phyloP scores from a whole-genome alignment of 2,329 filamentous ascomycete species.

The Epichloe gansuensis region DNA sequence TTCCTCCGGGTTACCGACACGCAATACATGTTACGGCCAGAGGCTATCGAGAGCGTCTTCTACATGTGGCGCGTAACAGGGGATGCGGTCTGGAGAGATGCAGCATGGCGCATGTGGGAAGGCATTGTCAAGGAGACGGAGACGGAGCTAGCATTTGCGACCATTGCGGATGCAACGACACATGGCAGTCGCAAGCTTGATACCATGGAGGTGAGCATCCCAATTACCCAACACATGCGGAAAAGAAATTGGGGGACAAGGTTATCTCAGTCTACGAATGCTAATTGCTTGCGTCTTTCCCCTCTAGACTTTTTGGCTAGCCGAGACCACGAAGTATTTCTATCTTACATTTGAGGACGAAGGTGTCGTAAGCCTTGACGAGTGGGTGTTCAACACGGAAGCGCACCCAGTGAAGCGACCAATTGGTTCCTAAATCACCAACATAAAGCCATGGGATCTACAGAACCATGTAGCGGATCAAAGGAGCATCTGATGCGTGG shows the following conservation, averaged over 20 bases:
- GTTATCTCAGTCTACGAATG: neutral
- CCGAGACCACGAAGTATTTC: constrained; percentile 69
- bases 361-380: constrained; percentile 50
- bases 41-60: constrained; percentile 40
- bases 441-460: too few species aligned
- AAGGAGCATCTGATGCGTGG: too few species aligned
- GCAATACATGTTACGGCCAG: constrained; percentile 32
- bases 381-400: constrained; percentile 53
- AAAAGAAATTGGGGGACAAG: neutral
- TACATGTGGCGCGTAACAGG: constrained; percentile 39
- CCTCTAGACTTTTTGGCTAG: constrained; percentile 51
- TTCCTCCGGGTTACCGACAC: constrained; percentile 41
- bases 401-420: constrained; percentile 35
- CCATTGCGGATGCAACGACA: constrained; percentile 24
- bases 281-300: neutral
- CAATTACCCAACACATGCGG: neutral
- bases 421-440: constrained; percentile 4
- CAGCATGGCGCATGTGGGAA: constrained; percentile 37
- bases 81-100: constrained; percentile 28
- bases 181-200: constrained; percentile 30
- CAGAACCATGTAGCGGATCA: too few species aligned
- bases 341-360: constrained; percentile 59
- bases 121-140: constrained; percentile 28
- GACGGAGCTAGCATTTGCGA: constrained; percentile 30
- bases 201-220: constrained; percentile 43